Percentiles rank a stretch among this genome's conserved stretches.
Evolutionary conservation across 176 grass and related monocot genomes (phyloP).

Genomic region (Aegilops longissima): DNA sequence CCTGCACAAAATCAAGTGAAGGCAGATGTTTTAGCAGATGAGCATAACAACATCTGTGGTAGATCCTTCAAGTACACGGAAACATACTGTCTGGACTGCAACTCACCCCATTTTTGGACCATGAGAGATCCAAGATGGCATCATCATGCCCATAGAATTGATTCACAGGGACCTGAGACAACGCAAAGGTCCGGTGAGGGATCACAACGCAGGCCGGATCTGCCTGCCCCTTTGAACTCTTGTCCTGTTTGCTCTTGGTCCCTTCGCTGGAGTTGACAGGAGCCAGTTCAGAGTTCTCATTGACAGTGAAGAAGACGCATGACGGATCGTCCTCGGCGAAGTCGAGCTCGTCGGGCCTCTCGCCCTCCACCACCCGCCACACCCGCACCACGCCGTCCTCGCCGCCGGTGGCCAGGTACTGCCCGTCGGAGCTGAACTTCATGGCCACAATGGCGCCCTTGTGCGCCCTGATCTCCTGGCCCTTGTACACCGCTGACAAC

Average conservation of each 20-base stretch:
- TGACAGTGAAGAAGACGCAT: constrained; percentile 66
- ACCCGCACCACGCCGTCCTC: constrained; percentile 80
- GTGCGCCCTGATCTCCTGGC: constrained; percentile 80
- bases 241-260: constrained; percentile 50
- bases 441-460: constrained; percentile 66
- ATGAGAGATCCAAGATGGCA: constrained; percentile 84
- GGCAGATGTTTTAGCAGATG: constrained; percentile 28
- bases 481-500: constrained; percentile 75
- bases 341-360: constrained; percentile 36
- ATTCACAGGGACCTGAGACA: constrained; percentile 63
- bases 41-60: constrained; percentile 21
- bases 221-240: constrained; percentile 40
- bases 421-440: constrained; percentile 74
- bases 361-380: constrained; percentile 65
- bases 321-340: constrained; percentile 68
- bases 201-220: constrained; percentile 77
- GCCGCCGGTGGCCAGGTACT: constrained; percentile 81
- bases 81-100: not conserved
- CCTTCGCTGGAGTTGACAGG: constrained; percentile 42
- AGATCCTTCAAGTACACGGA: constrained; percentile 12
- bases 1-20: constrained; percentile 44
- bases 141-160: constrained; percentile 70
- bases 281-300: constrained; percentile 61
- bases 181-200: constrained; percentile 59
- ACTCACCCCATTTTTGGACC: constrained; percentile 82